Conservation (phyloP, 106 monocot species). For the Iris macrosiphon region DNA sequence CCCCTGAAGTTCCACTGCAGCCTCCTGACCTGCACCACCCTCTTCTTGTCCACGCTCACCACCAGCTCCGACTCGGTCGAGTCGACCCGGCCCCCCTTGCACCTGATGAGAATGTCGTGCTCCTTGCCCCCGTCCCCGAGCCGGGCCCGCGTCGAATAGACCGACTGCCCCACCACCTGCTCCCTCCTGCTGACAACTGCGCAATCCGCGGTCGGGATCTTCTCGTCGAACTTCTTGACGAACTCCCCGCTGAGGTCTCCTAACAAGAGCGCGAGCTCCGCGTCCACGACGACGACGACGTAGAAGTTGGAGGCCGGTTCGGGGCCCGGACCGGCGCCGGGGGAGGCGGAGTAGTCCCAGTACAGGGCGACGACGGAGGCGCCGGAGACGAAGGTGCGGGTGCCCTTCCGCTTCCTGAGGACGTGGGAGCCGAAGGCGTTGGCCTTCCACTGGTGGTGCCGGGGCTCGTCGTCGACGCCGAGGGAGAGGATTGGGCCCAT, state of each 20-base stretch:
- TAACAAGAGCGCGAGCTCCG: slow-evolving; percentile 28
- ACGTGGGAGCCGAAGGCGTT: neutral
- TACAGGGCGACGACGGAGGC: slow-evolving; percentile 9
- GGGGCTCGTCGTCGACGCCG: slow-evolving; percentile 33
- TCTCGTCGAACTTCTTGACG: neutral
- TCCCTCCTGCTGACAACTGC: slow-evolving; percentile 30
- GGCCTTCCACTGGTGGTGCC: neutral
- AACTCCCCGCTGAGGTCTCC: slow-evolving; percentile 23
- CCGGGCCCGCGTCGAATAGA: slow-evolving; percentile 28
- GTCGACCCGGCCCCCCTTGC: slow-evolving; percentile 11
- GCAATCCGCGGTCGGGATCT: slow-evolving; percentile 6
- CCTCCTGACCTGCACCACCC: slow-evolving; percentile 49
- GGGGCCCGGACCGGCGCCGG: slow-evolving; percentile 25
- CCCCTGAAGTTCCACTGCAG: slow-evolving; percentile 72
- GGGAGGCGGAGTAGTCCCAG: slow-evolving; percentile 59
- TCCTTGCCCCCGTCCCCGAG: slow-evolving; percentile 26
- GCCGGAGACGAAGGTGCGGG: slow-evolving; percentile 12
- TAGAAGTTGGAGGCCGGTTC: slow-evolving; percentile 50
- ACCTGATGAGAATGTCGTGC: slow-evolving; percentile 42
- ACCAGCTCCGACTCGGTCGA: slow-evolving; percentile 38
- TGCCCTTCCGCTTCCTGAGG: slow-evolving; percentile 29
- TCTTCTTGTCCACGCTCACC: slow-evolving; percentile 62
- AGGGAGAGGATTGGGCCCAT: slow-evolving; percentile 41
- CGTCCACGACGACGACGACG: slow-evolving; percentile 23
- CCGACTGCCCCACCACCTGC: slow-evolving; percentile 10